These are phyloP conservation scores for Rhizoctonia solani DNA, from an alignment of 1,284 basidiomycete genomes.

Conservation along the genomic window DNA sequence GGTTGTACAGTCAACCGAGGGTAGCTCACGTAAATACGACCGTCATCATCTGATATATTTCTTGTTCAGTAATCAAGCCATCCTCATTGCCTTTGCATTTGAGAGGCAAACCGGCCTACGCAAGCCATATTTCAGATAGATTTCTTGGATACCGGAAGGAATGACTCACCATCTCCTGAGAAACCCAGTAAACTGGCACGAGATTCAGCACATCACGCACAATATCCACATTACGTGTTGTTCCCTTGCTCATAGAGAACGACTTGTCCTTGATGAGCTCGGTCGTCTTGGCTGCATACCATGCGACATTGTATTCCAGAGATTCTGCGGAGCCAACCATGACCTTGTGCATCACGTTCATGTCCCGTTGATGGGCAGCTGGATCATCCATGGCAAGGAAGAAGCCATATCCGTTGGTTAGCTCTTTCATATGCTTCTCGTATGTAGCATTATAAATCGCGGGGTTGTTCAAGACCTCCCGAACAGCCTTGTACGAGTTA, in stretches of 20 bases:
- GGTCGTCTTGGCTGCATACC: conserved; percentile 39
- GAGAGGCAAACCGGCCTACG: conserved; percentile 63
- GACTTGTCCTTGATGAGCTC: conserved; percentile 40
- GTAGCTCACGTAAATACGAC: conserved; percentile 58
- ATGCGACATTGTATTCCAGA: conserved; percentile 33
- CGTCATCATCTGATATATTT: conserved; percentile 57
- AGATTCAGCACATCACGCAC: conserved; percentile 73
- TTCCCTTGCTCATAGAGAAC: conserved; percentile 45
- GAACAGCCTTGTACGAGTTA: conserved; percentile 37
- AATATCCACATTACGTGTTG: conserved; percentile 60
- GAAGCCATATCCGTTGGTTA: conserved; percentile 38
- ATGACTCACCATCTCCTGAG: conserved; percentile 60
- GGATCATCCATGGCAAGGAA: conserved; percentile 39
- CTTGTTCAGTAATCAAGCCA: conserved; percentile 56
- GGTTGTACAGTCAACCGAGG: not conserved
- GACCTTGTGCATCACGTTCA: conserved; percentile 28
- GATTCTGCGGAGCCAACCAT: conserved; percentile 8
- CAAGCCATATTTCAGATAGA: not conserved
- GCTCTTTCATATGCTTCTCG: conserved; percentile 29
- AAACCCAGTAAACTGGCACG: conserved; percentile 67
- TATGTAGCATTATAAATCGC: conserved; percentile 36
- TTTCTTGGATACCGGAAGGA: no score
- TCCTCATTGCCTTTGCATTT: conserved; percentile 54
- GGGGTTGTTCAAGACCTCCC: conserved; percentile 35
- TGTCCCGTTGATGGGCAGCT: conserved; percentile 21